A percentile compares a stretch with the other conserved stretches of the same genome.
These are phyloP conservation scores for Podila verticillata DNA, from an alignment of 192 early-diverging fungal species.

Conservation along the genomic window DNA sequence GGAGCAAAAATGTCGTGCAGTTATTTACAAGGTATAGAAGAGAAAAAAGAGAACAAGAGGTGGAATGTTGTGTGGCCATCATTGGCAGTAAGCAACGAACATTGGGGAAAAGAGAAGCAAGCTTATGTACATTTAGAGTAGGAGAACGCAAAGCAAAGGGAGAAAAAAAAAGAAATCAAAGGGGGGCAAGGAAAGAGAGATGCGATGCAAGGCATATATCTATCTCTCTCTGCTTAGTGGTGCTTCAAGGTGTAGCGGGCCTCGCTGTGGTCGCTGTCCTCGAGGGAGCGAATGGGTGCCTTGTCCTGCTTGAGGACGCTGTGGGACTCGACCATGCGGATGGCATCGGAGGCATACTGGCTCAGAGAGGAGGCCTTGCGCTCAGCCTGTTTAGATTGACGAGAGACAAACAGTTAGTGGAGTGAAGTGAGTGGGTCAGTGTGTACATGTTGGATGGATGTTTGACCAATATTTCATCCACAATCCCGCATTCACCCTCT, in stretches of 20 bases:
- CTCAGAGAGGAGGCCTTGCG: constrained; percentile 22
- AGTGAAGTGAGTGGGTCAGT: constrained; percentile 4
- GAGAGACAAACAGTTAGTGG: not conserved
- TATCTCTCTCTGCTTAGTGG: constrained; percentile 1
- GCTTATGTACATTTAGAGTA: not conserved
- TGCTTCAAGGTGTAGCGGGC: constrained; percentile 40
- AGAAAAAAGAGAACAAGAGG: not conserved
- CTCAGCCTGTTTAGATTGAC: constrained; percentile 13
- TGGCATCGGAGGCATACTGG: constrained; percentile 50
- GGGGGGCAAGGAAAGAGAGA: not conserved
- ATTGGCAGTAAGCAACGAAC: too few relatives aligned
- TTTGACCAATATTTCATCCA: too few relatives aligned
- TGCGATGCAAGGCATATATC: not conserved
- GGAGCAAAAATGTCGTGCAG: too few relatives aligned
- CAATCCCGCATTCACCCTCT: too few relatives aligned
- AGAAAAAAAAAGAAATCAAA: not conserved
- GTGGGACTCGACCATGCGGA: constrained; percentile 43
- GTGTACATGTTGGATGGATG: too few relatives aligned
- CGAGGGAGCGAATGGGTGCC: constrained; percentile 34
- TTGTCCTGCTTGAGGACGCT: constrained; percentile 49
- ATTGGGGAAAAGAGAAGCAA: not conserved
- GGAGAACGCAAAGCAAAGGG: too few relatives aligned
- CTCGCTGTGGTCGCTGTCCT: constrained; percentile 44
- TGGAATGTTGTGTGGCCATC: constrained; percentile 2
- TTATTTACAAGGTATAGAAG: not conserved